Conservation (phyloP, 257 asterid genomes). For the Haberlea rhodopensis region DNA sequence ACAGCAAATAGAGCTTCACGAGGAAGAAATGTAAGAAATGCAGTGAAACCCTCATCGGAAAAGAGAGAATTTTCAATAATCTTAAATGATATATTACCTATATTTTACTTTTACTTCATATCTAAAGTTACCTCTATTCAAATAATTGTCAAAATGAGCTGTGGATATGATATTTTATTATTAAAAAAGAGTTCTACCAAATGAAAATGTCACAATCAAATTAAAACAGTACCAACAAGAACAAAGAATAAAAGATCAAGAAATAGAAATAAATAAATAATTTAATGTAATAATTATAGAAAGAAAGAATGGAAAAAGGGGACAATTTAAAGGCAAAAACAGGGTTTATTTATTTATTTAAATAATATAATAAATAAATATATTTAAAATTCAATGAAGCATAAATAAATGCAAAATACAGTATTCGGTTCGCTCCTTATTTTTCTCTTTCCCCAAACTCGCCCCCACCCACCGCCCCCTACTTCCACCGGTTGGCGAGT, state of each 20-base stretch:
- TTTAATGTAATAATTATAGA: constrained; percentile 16
- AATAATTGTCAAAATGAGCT: too few relatives aligned
- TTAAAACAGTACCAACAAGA: constrained; percentile 15
- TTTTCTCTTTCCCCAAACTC: constrained; percentile 22
- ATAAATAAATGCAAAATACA: constrained; percentile 28
- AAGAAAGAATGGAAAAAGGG: background rate
- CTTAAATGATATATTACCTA: too few relatives aligned
- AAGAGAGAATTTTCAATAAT: too few relatives aligned
- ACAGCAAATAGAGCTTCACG: too few relatives aligned
- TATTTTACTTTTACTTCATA: too few relatives aligned
- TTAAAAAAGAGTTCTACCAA: background rate
- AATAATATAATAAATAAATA: constrained; percentile 13
- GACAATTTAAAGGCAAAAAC: constrained; percentile 21
- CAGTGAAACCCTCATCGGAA: too few relatives aligned
- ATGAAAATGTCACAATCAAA: constrained; percentile 7
- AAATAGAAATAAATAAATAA: constrained; percentile 12
- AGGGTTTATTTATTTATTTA: too few relatives aligned
- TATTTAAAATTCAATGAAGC: too few relatives aligned
- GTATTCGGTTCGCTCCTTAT: constrained; percentile 29
- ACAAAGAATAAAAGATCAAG: constrained; percentile 19
- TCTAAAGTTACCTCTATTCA: too few relatives aligned
- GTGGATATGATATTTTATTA: too few relatives aligned
- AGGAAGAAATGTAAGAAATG: too few relatives aligned
- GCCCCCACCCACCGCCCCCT: constrained; percentile 35
- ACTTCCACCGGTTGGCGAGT: constrained; percentile 35